These are phyloP conservation scores for Erythrophleum ivorense DNA, from an alignment of 331 rosid genomes.

Conservation along the genomic window DNA sequence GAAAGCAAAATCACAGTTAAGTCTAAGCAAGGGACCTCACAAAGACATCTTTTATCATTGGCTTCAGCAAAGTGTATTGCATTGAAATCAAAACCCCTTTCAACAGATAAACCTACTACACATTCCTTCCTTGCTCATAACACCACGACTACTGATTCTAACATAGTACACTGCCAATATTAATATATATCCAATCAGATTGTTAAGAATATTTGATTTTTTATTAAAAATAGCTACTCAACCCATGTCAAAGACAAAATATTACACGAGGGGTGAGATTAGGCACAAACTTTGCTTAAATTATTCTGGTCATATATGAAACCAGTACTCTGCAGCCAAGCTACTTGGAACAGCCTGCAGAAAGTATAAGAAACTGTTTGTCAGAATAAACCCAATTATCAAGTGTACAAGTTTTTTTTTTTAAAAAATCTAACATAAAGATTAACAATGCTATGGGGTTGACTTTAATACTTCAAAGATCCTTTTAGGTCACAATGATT, in stretches of 20 bases:
- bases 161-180: not conserved
- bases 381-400: constrained; percentile 38
- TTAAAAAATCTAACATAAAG: not conserved
- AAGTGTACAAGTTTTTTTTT: not conserved
- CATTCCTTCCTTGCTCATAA: not conserved
- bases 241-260: not conserved
- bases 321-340: constrained; percentile 68
- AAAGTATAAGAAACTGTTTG: constrained; percentile 39
- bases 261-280: constrained; percentile 32
- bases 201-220: not conserved
- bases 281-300: constrained; percentile 63
- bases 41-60: not conserved
- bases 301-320: constrained; percentile 62
- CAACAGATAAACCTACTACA: not conserved
- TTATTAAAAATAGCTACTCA: not conserved
- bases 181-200: not conserved
- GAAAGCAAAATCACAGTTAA: not conserved
- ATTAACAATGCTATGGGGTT: not conserved
- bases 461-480: constrained; percentile 2
- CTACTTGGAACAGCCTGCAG: constrained; percentile 76
- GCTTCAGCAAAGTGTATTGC: not conserved
- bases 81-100: not conserved
- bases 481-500: not conserved
- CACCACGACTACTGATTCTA: not conserved
- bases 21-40: not conserved